Conservation (phyloP, 441 rosid species). For the Theobroma grandiflorum region DNA sequence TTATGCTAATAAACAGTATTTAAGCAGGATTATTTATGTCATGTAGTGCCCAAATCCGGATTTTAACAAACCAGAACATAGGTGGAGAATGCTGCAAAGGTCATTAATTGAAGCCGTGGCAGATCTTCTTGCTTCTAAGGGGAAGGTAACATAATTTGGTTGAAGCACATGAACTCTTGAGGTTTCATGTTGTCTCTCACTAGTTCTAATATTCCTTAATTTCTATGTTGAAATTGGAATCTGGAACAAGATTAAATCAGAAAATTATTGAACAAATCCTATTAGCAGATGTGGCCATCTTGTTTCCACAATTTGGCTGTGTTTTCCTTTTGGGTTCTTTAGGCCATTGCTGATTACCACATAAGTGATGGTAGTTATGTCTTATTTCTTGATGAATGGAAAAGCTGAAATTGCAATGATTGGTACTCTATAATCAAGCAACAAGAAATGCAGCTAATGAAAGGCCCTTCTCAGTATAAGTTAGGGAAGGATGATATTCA, state of each 20-base stretch:
- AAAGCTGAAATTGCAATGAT: constrained; percentile 16
- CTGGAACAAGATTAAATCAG: background rate
- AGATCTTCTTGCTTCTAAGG: constrained; percentile 60
- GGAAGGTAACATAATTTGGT: constrained; percentile 53
- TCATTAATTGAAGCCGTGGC: constrained; percentile 71
- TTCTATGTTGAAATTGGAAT: constrained; percentile 14
- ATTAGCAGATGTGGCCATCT: background rate
- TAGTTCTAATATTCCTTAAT: background rate
- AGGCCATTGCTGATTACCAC: background rate
- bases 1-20: background rate
- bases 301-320: background rate
- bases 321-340: constrained; percentile 8
- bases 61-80: constrained; percentile 65
- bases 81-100: constrained; percentile 81
- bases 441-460: background rate
- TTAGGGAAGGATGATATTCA: background rate
- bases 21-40: constrained; percentile 21
- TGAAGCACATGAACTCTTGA: background rate
- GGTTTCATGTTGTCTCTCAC: constrained; percentile 12
- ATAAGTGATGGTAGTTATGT: background rate
- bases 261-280: background rate
- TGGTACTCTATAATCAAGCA: background rate
- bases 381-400: background rate
- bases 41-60: constrained; percentile 84
- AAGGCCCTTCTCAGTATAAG: background rate